These are phyloP conservation scores for Plasmopara halstedii DNA, from an alignment of 352 stramenopile genomes.

Conservation along the genomic window DNA sequence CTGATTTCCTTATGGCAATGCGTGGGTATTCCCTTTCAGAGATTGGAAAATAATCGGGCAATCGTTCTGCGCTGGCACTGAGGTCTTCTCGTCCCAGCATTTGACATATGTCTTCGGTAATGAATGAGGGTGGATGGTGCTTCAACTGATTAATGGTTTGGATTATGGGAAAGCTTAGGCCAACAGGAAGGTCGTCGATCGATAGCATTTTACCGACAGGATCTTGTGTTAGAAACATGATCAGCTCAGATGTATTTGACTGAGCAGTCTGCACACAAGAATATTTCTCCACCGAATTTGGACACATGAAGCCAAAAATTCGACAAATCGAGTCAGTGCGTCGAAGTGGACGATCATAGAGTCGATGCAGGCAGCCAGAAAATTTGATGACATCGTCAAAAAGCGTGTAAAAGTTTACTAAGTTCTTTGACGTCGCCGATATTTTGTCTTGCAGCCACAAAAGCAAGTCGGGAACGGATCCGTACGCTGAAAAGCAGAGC, in stretches of 20 bases:
- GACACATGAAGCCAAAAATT: conserved; percentile 35
- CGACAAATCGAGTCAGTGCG: conserved; percentile 33
- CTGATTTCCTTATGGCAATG: conserved; percentile 6
- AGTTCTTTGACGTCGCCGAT: neutral
- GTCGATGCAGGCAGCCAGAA: neutral
- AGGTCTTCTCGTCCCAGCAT: conserved; percentile 65
- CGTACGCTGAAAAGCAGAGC: conserved; percentile 19
- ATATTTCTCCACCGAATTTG: conserved; percentile 1
- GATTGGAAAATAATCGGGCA: conserved; percentile 4
- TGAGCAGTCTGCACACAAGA: conserved; percentile 3
- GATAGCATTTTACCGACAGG: conserved; percentile 23
- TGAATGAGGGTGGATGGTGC: conserved; percentile 45
- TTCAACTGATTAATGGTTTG: conserved; percentile 52
- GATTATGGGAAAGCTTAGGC: conserved; percentile 48
- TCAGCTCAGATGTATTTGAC: conserved; percentile 27
- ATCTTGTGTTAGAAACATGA: conserved; percentile 46
- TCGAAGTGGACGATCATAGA: conserved; percentile 12
- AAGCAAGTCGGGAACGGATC: conserved; percentile 39
- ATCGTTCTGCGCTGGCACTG: conserved; percentile 17
- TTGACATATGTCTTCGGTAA: conserved; percentile 42
- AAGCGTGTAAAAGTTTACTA: conserved; percentile 22
- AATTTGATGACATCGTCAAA: conserved; percentile 1
- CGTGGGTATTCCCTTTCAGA: conserved; percentile 8
- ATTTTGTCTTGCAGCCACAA: conserved; percentile 41
- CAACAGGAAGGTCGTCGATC: conserved; percentile 51